Percentiles rank a stretch among this genome's conserved stretches.
phyloP scores from a whole-genome alignment of 2,329 filamentous ascomycete species.

The Stemphylium lycopersici region DNA sequence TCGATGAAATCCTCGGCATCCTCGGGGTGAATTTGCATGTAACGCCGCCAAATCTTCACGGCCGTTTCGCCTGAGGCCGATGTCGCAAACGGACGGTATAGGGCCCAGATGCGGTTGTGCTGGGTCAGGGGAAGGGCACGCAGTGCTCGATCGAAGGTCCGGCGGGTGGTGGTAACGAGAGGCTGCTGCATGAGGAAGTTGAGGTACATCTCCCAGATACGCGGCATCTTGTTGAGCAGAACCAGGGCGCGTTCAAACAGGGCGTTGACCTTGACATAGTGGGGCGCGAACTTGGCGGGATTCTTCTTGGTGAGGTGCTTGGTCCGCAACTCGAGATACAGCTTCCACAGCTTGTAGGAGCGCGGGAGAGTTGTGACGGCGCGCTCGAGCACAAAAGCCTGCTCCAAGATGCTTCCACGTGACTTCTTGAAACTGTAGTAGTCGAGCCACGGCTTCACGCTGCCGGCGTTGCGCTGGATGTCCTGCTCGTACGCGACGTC shows the following conservation, averaged over 20 bases:
- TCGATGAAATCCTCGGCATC: constrained; percentile 96
- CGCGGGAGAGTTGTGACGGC: constrained; percentile 88
- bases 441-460: constrained; percentile 90
- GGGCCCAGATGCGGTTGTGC: constrained; percentile 91
- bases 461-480: constrained; percentile 81
- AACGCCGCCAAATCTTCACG: constrained; percentile 90
- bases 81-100: constrained; percentile 89
- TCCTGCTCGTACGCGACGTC: constrained; percentile 98
- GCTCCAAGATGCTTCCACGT: constrained; percentile 83
- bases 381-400: constrained; percentile 86
- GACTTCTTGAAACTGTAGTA: constrained; percentile 91
- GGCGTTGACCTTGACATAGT: constrained; percentile 92
- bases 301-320: constrained; percentile 84
- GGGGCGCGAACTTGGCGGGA: constrained; percentile 75
- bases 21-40: constrained; percentile 97
- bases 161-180: constrained; percentile 83
- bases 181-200: constrained; percentile 89
- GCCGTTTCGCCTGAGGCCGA: constrained; percentile 89
- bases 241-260: constrained; percentile 93
- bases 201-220: constrained; percentile 98
- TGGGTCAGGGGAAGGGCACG: constrained; percentile 92
- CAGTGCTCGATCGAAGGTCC: constrained; percentile 89
- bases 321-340: constrained; percentile 86
- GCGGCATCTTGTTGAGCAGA: constrained; percentile 97
- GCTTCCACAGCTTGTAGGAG: constrained; percentile 98